Conservation (phyloP, 1,139 yeast genomes). For the Hanseniaspora sp. region DNA sequence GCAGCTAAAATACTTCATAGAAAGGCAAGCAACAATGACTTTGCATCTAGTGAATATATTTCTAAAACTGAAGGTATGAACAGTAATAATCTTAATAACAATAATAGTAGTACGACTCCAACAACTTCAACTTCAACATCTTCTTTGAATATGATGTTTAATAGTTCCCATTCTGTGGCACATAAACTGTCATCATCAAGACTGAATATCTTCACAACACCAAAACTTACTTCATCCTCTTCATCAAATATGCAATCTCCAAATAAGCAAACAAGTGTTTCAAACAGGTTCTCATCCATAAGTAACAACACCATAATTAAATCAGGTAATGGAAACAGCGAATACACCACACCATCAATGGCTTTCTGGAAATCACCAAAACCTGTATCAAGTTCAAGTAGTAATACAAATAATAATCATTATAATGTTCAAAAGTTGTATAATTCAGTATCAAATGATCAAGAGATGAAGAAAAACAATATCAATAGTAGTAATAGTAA, state of each 20-base stretch:
- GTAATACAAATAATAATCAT: not conserved
- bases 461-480: not conserved
- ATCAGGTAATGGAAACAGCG: not conserved
- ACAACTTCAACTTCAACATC: not conserved
- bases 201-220: conserved; percentile 12
- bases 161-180: conserved; percentile 12
- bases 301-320: not conserved
- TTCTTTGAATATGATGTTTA: conserved; percentile 7
- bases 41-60: not conserved
- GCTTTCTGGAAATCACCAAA: conserved; percentile 5
- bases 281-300: not conserved
- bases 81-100: not conserved
- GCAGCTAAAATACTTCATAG: no score
- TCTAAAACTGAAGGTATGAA: not conserved
- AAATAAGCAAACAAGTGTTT: not conserved
- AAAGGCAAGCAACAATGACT: not conserved
- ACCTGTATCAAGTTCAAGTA: not conserved
- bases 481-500: not conserved
- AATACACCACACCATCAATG: not conserved
- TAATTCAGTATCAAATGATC: not conserved
- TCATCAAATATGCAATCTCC: not conserved
- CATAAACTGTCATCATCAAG: conserved; percentile 12
- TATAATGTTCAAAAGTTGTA: not conserved
- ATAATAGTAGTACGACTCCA: not conserved
- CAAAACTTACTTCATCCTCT: not conserved